These are phyloP conservation scores for Sarocladium strictum DNA, from an alignment of 2,329 filamentous ascomycete genomes.

Conservation along the genomic window DNA sequence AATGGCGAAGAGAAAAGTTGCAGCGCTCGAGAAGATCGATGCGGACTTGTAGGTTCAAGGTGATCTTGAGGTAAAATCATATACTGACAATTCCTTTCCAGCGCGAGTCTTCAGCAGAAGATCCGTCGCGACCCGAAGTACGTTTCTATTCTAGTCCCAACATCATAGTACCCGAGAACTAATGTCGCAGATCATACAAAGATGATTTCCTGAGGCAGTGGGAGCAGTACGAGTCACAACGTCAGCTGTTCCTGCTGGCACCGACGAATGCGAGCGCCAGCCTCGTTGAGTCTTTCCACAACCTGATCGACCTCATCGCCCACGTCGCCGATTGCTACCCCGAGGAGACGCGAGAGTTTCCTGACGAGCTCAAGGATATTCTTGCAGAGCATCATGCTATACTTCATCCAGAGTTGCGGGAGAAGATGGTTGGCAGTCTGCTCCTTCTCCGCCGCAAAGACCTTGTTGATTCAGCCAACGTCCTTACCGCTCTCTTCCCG, in stretches of 20 bases:
- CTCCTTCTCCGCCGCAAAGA: conserved; percentile 87
- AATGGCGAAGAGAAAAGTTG: conserved; percentile 85
- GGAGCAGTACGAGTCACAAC: conserved; percentile 84
- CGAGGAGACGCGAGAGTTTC: conserved; percentile 68
- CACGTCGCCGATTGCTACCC: conserved; percentile 94
- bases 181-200: conserved; percentile 63
- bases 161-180: not conserved
- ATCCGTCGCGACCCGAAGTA: conserved; percentile 79
- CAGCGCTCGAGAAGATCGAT: conserved; percentile 91
- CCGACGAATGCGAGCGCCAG: conserved; percentile 72
- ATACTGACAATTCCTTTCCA: conserved; percentile 28
- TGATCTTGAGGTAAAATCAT: not conserved
- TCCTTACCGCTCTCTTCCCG: conserved; percentile 90
- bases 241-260: conserved; percentile 83
- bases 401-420: conserved; percentile 77
- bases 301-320: conserved; percentile 87
- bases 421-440: conserved; percentile 90
- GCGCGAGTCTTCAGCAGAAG: conserved; percentile 84
- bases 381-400: conserved; percentile 75
- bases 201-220: conserved; percentile 87
- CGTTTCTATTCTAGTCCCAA: conserved; percentile 19
- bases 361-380: conserved; percentile 74
- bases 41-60: conserved; percentile 62
- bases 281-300: conserved; percentile 77
- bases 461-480: conserved; percentile 74